A percentile compares a stretch with the other conserved stretches of the same genome.
phyloP scores from a whole-genome alignment of 306 rosid species.

The Casuarina equisetifolia region DNA sequence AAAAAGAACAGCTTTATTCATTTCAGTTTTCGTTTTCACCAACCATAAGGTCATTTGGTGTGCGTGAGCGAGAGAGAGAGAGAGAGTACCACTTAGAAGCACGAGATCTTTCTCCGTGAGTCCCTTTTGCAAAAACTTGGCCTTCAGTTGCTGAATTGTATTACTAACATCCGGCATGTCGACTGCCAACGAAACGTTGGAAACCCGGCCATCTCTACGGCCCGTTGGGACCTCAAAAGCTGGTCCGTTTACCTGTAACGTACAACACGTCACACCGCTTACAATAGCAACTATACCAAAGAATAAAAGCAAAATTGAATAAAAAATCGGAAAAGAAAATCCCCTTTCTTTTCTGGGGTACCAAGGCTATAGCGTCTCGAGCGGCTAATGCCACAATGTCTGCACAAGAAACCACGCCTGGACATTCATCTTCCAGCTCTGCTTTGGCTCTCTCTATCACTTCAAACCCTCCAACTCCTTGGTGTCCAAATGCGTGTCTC shows the following conservation, averaged over 20 bases:
- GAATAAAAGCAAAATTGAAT: background rate
- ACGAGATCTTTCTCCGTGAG: slow-evolving; percentile 76
- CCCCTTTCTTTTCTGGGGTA: slow-evolving; percentile 5
- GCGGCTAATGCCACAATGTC: slow-evolving; percentile 88
- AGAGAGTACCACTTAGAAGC: slow-evolving; percentile 62
- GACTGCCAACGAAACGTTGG: slow-evolving; percentile 47
- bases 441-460: slow-evolving; percentile 77
- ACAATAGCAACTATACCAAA: background rate
- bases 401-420: slow-evolving; percentile 79
- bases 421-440: slow-evolving; percentile 60
- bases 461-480: slow-evolving; percentile 76
- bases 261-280: background rate
- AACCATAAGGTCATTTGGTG: slow-evolving; percentile 46
- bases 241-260: slow-evolving; percentile 63
- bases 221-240: slow-evolving; percentile 70
- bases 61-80: slow-evolving; percentile 39
- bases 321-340: background rate
- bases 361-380: slow-evolving; percentile 76
- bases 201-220: slow-evolving; percentile 72
- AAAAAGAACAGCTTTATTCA: slow-evolving; percentile 15
- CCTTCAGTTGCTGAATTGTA: slow-evolving; percentile 57
- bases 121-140: slow-evolving; percentile 59
- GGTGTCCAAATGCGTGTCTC: slow-evolving; percentile 61
- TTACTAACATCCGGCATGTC: slow-evolving; percentile 83
- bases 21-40: slow-evolving; percentile 48